Base-by-base conservation (phyloP, 2,329 filamentous ascomycete species). In the Penicillium sp. region DNA sequence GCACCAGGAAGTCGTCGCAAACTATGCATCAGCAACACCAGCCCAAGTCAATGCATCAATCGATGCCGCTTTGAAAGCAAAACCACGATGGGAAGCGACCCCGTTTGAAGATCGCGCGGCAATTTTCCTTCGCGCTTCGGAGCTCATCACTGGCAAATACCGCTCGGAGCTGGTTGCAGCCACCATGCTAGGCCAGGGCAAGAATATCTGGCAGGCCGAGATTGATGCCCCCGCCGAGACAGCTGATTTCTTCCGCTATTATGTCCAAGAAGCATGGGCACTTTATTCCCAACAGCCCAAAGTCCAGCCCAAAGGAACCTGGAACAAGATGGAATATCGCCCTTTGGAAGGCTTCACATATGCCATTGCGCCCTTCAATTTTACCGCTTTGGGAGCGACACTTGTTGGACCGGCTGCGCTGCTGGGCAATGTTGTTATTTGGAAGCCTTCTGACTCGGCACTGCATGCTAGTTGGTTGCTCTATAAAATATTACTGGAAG, bases 161-260 rank as follows among this genome's bases (percentile, higher is more conserved):
- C 86, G 93, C 73, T 96, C 96, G 77, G 91, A 96, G 52, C 86
- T 97, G 68, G 95, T 97, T 88, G 92, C 93, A 7, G 88, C 91
- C 15, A 96, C 93, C 7, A 96, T 97, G 86, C 82, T 96, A 14
- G 93, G 93, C 61, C 93, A 97, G 79, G 93, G 94, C 70, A 97
- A 97, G 85, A 97, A 96, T 75, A 91, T 91, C 49, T 96, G 92
- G 92, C 94, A 97, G 78, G 93, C 93, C 28, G 93, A 97, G 83
- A 97, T 97, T 64, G 93, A 97, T 77, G 85, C 92, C 39, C 92
- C 93, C 14, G 93, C 93, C 6, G 93, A 97, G 82, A 80, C 95
- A 67, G 89, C 86, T 66, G 93, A 98, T 75, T 97, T 97, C 79
- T 81, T 96, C 72, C 87, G 91, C 72, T 78, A 96, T 82, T 94